Base-by-base conservation (phyloP, 2,329 filamentous ascomycete genomes). In the Penicillium sp. region DNA sequence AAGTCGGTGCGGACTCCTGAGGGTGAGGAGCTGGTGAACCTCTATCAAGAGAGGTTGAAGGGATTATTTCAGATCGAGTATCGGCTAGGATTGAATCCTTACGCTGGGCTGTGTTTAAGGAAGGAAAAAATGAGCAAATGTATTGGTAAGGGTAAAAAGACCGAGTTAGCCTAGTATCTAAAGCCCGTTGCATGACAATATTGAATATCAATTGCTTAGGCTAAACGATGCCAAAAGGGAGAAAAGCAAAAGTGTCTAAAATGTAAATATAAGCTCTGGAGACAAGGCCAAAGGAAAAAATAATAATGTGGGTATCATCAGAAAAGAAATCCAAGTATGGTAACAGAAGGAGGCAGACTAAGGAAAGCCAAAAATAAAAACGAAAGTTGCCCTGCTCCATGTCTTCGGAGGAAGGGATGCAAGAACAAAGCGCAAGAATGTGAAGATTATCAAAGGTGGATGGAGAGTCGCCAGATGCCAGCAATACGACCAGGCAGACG, bases 231-330 rank as follows among this genome's bases (percentile, higher is more conserved):
- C 46, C 11, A 35, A 22, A 38, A 16, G 13, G 26, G 1, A 26
- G 28, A 16, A 33, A 7, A 35, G 8, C 52, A 25, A 42, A 26
- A 62, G 42, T 33, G 43, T 58, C 16, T 51, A 49, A 51, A 42
- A 45, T 53, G 37, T 51, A 48, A 48, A 52, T 61, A 26, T 60
- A 55, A 38, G 55, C 61, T 54, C 45, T 43, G 53, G 28, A 55
- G 57, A 59, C 57, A 52, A 55, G 52, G 57, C 52, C 43, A 58
- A 28, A 22, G 59, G 60, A 55, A 61, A 58, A 61, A 22, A 52
- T 52, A 52, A 64, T 61, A 68, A 65, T 67, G 64, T 70, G 71
- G 71, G 71, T 73, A 73, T 74, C 69, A 72, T 72, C 60, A 68
- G 66, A 69, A 69, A 49, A 54, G 53, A 51, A 61, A 59, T 57